phyloP scores from a whole-genome alignment of 1,284 basidiomycete species.

The Ceratobasidium sp. region DNA sequence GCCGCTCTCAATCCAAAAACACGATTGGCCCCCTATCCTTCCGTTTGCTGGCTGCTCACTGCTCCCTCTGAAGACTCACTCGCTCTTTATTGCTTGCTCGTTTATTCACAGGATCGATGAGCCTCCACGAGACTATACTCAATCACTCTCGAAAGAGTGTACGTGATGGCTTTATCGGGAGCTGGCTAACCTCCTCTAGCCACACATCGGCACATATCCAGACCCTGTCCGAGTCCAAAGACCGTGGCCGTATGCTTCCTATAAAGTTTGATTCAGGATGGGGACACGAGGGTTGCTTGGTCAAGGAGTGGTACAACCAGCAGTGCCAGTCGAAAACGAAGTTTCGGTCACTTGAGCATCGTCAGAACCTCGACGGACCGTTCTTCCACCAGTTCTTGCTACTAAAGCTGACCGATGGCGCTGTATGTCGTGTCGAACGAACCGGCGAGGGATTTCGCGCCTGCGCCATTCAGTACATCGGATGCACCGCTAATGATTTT shows the following conservation, averaged over 20 bases:
- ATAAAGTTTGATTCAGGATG: constrained; percentile 4
- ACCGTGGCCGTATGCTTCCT: not conserved
- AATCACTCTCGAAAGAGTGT: too few relatives aligned
- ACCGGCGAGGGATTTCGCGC: constrained; percentile 11
- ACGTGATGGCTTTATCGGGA: too few relatives aligned
- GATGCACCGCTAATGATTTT: not conserved
- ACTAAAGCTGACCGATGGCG: not conserved
- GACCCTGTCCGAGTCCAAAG: too few relatives aligned
- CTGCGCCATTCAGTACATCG: not conserved
- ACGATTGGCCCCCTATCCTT: too few relatives aligned
- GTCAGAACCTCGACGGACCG: not conserved
- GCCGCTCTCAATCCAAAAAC: too few relatives aligned
- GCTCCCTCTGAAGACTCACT: too few relatives aligned
- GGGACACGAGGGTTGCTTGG: not conserved
- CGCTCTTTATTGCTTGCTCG: too few relatives aligned
- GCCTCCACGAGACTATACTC: too few relatives aligned
- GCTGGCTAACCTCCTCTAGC: too few relatives aligned
- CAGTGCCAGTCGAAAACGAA: not conserved
- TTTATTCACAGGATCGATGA: too few relatives aligned
- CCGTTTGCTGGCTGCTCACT: too few relatives aligned
- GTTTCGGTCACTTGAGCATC: not conserved
- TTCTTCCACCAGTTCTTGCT: constrained; percentile 16
- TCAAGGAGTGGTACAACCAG: not conserved
- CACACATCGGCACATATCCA: too few relatives aligned
- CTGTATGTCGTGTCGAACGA: constrained; percentile 9